Conservation (phyloP, 2,329 filamentous ascomycete genomes). For the Colletotrichum sp. region DNA sequence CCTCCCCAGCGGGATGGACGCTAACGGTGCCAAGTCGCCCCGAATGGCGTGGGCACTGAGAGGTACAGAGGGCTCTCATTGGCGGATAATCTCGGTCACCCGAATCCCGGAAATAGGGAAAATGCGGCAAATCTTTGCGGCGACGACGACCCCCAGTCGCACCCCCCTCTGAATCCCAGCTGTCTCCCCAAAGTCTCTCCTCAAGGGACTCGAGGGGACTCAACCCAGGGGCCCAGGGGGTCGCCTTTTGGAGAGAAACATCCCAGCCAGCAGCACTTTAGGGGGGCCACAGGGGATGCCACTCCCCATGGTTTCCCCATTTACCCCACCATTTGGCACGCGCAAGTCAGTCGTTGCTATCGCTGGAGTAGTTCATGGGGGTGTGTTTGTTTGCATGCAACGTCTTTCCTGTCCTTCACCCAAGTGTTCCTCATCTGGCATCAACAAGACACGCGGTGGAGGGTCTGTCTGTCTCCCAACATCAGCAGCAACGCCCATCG, state of each 20-base stretch:
- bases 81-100: constrained; percentile 18
- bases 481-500: background rate
- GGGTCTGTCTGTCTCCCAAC: background rate
- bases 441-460: background rate
- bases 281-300: background rate
- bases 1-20: constrained; percentile 1
- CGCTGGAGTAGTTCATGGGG: background rate
- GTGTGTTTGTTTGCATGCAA: background rate
- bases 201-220: background rate
- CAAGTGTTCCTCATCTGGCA: background rate
- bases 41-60: background rate
- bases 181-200: background rate
- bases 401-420: background rate
- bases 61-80: background rate
- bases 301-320: constrained; percentile 15
- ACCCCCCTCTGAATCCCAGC: background rate
- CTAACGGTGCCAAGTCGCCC: constrained; percentile 14
- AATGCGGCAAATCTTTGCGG: constrained; percentile 20
- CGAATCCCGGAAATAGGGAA: constrained; percentile 22
- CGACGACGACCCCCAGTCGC: background rate
- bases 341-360: background rate
- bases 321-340: constrained; percentile 20
- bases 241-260: background rate
- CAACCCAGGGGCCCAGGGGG: background rate
- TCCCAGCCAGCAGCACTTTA: background rate